phyloP scores from a whole-genome alignment of 257 asterid species.

The Leonotis leonurus region DNA sequence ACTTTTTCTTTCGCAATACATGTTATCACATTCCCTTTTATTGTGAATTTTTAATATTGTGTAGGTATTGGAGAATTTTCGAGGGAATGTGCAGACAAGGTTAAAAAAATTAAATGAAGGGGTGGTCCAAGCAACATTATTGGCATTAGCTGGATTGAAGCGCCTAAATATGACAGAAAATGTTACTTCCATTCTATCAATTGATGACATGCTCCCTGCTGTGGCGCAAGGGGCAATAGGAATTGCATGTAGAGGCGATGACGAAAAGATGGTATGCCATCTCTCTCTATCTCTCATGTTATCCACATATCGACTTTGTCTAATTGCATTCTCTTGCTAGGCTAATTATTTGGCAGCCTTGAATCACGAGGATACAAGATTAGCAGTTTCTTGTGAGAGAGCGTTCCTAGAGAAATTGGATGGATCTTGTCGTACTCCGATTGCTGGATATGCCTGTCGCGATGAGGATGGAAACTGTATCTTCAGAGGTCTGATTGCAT shows the following conservation, averaged over 20 bases:
- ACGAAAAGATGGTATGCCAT: constrained; percentile 64
- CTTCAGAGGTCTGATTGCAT: constrained; percentile 79
- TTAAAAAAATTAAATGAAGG: constrained; percentile 81
- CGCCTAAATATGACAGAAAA: constrained; percentile 81
- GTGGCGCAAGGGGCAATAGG: constrained; percentile 99
- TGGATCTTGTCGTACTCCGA: constrained; percentile 94
- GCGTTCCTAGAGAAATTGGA: constrained; percentile 74
- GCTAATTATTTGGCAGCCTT: constrained; percentile 66
- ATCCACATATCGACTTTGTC: too few relatives aligned
- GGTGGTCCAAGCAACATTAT: constrained; percentile 82
- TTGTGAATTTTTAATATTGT: constrained; percentile 1
- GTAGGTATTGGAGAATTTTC: constrained; percentile 84
- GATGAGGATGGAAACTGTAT: constrained; percentile 69
- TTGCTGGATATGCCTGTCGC: constrained; percentile 79
- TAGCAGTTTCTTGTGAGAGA: constrained; percentile 86
- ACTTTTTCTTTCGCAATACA: not conserved
- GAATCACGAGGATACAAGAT: constrained; percentile 93
- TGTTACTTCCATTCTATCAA: constrained; percentile 62
- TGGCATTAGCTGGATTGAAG: constrained; percentile 90
- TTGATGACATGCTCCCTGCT: constrained; percentile 99
- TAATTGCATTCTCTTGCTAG: constrained; percentile 31
- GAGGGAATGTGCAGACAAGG: constrained; percentile 96
- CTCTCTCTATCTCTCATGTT: not conserved
- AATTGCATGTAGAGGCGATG: constrained; percentile 80
- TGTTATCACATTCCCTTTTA: not conserved